phyloP scores from a whole-genome alignment of 352 stramenopile genomes.

The Phytophthora vignae region DNA sequence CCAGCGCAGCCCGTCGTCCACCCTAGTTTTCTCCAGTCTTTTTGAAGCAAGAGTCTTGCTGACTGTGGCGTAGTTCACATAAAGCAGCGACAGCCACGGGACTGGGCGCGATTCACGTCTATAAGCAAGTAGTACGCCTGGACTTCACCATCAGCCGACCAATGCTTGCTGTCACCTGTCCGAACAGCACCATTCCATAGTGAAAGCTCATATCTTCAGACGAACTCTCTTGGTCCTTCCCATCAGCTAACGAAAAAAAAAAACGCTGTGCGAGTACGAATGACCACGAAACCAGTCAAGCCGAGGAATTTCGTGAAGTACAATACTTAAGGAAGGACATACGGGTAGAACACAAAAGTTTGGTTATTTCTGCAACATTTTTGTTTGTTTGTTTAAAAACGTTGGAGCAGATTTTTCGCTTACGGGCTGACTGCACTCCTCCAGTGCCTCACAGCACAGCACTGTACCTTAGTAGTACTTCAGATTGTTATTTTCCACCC shows the following conservation, averaged over 20 bases:
- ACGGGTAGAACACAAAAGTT: too few relatives aligned
- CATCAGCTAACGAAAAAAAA: constrained; percentile 34
- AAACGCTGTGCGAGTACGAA: constrained; percentile 41
- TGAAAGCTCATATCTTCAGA: constrained; percentile 49
- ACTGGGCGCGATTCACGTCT: constrained; percentile 30
- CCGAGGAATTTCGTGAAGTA: constrained; percentile 37
- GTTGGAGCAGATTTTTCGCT: too few relatives aligned
- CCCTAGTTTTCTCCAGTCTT: constrained; percentile 54
- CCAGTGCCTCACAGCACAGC: too few relatives aligned
- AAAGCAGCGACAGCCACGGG: constrained; percentile 69
- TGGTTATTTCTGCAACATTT: too few relatives aligned
- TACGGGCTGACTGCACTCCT: too few relatives aligned
- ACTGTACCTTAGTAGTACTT: too few relatives aligned
- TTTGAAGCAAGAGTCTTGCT: constrained; percentile 41
- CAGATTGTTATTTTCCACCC: too few relatives aligned
- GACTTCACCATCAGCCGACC: constrained; percentile 41
- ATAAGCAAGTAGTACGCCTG: constrained; percentile 46
- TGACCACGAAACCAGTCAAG: constrained; percentile 44
- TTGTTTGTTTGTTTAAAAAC: too few relatives aligned
- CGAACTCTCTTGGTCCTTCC: constrained; percentile 46
- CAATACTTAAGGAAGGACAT: too few relatives aligned
- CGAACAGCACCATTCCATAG: constrained; percentile 34
- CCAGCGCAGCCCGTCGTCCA: constrained; percentile 71
- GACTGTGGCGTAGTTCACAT: constrained; percentile 68
- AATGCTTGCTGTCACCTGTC: constrained; percentile 23